Evolutionary conservation across 208 protist genomes (phyloP).

Genomic region (Spironucleus salmonicida): DNA sequence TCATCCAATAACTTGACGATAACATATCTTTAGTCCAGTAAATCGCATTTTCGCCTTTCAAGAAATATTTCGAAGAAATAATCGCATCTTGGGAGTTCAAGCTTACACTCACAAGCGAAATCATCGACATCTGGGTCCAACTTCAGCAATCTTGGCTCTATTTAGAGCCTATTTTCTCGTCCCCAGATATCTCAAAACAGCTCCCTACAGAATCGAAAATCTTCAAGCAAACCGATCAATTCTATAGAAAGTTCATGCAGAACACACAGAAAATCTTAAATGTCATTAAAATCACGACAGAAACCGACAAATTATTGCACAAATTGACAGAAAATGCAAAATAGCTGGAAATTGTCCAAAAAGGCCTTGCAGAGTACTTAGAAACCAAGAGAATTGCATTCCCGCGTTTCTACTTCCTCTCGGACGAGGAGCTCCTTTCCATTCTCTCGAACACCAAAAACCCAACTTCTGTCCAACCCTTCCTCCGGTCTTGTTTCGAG

Average conservation of each 20-base stretch:
- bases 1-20: slow-evolving; percentile 64
- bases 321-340: slow-evolving; percentile 60
- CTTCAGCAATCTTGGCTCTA: slow-evolving; percentile 45
- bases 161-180: slow-evolving; percentile 60
- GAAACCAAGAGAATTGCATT: slow-evolving; percentile 80
- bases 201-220: slow-evolving; percentile 77
- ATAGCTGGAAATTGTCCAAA: slow-evolving; percentile 75
- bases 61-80: slow-evolving; percentile 49
- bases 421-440: slow-evolving; percentile 76
- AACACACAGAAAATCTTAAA: slow-evolving; percentile 61
- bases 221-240: slow-evolving; percentile 66
- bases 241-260: slow-evolving; percentile 65
- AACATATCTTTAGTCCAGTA: slow-evolving; percentile 53
- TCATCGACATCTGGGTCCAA: slow-evolving; percentile 52
- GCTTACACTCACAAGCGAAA: slow-evolving; percentile 49
- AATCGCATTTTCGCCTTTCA: slow-evolving; percentile 68
- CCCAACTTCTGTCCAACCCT: slow-evolving; percentile 74
- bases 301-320: slow-evolving; percentile 54
- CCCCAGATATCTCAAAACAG: slow-evolving; percentile 68
- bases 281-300: slow-evolving; percentile 52
- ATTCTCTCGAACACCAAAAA: slow-evolving; percentile 81
- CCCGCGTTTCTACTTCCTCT: slow-evolving; percentile 93
- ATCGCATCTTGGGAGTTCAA: slow-evolving; percentile 49
- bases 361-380: slow-evolving; percentile 79
- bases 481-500: slow-evolving; percentile 82